A percentile compares a stretch with the other conserved stretches of the same genome.
Evolutionary conservation across 2,329 filamentous ascomycete species (phyloP).

Genomic region (Diaporthe capsici): DNA sequence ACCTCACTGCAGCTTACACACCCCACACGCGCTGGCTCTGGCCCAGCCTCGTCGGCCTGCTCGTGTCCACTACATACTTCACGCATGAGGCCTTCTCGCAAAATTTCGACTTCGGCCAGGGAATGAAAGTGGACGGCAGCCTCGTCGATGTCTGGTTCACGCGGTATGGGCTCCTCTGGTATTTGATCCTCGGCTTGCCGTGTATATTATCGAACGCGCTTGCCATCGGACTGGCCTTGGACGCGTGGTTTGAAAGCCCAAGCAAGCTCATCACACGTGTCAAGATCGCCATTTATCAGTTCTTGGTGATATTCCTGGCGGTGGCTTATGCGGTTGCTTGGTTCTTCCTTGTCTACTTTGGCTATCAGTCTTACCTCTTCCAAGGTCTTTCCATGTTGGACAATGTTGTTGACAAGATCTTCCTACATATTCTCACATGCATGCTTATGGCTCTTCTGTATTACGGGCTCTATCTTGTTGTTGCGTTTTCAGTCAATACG

Average conservation of each 20-base stretch:
- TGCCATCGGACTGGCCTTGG: neutral
- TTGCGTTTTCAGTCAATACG: neutral
- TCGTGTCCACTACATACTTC: neutral
- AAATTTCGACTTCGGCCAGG: neutral
- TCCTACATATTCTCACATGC: neutral
- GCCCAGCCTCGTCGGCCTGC: neutral
- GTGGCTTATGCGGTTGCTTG: too few relatives aligned
- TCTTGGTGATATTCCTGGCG: neutral
- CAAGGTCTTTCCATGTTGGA: neutral
- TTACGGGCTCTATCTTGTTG: neutral
- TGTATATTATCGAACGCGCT: neutral
- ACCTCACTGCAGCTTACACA: neutral
- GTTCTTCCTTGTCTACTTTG: neutral
- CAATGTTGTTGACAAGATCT: too few relatives aligned
- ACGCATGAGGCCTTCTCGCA: neutral
- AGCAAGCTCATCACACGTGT: neutral
- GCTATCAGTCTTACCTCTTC: neutral
- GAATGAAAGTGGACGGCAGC: neutral
- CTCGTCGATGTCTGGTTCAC: neutral
- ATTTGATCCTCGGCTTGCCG: neutral
- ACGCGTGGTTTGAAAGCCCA: neutral
- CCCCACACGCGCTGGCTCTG: neutral
- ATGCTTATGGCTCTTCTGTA: neutral
- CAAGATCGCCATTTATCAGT: neutral
- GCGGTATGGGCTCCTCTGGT: neutral